Evolutionary conservation across 441 rosid species (phyloP).

Genomic region (Croton setiger): DNA sequence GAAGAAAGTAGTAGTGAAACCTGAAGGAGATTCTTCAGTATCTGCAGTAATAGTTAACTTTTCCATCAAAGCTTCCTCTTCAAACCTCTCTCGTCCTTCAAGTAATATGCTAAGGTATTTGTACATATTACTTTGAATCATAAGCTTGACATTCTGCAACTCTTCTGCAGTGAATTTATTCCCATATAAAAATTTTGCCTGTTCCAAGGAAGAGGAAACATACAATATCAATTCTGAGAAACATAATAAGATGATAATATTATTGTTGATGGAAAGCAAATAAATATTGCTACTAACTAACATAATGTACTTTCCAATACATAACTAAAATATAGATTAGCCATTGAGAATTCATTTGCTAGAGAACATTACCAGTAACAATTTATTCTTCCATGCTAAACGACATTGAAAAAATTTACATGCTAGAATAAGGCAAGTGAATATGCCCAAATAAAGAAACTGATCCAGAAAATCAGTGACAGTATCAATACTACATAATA

Average conservation of each 20-base stretch:
- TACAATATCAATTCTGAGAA: not conserved
- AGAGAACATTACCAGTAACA: not conserved
- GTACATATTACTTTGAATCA: slow-evolving; percentile 68
- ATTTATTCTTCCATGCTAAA: not conserved
- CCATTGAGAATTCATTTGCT: not conserved
- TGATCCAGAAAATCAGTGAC: not conserved
- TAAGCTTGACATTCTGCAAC: slow-evolving; percentile 45
- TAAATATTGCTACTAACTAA: not conserved
- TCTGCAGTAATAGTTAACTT: slow-evolving; percentile 9
- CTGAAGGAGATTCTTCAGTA: slow-evolving; percentile 27
- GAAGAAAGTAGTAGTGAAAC: slow-evolving; percentile 14
- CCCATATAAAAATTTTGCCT: slow-evolving; percentile 61
- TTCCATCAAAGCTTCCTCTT: slow-evolving; percentile 46
- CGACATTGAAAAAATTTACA: not conserved
- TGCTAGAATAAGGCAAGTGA: not conserved
- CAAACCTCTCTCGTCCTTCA: slow-evolving; percentile 61
- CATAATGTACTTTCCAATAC: not conserved
- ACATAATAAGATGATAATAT: not conserved
- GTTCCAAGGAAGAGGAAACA: slow-evolving; percentile 16
- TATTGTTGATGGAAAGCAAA: not conserved
- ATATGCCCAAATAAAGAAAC: not conserved
- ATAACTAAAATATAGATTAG: not conserved
- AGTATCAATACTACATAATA: not conserved
- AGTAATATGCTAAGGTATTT: slow-evolving; percentile 58
- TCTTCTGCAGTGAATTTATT: slow-evolving; percentile 48